Conservation (phyloP, 202 grass and related monocot species). For the Eragrostis tef region DNA sequence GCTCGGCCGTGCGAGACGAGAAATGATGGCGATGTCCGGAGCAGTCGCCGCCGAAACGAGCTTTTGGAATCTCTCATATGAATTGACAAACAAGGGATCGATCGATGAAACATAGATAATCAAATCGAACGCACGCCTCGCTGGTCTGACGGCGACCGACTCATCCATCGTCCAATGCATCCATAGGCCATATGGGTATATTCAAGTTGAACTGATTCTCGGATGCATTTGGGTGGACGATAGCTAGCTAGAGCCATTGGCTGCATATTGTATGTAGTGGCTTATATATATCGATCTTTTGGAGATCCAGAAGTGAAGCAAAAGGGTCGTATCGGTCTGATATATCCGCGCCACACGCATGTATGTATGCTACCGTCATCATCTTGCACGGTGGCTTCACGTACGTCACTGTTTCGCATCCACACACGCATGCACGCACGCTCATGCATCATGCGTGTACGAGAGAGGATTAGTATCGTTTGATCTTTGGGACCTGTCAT, state of each 20-base stretch:
- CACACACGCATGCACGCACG: not conserved
- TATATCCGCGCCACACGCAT: constrained; percentile 33
- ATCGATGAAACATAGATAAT: not conserved
- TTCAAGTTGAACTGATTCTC: constrained; percentile 22
- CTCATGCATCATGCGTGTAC: not conserved
- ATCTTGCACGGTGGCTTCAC: not conserved
- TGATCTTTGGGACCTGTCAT: constrained; percentile 29
- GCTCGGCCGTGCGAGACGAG: not conserved
- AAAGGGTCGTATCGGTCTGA: constrained; percentile 38
- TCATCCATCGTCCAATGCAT: not conserved
- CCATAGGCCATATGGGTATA: not conserved
- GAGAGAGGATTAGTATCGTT: not conserved
- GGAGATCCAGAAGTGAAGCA: constrained; percentile 62
- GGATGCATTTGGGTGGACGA: constrained; percentile 43
- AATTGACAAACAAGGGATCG: constrained; percentile 27
- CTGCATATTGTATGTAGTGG: constrained; percentile 1
- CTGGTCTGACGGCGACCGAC: constrained; percentile 23
- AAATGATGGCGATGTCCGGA: constrained; percentile 37
- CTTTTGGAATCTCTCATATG: not conserved
- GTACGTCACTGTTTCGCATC: not conserved
- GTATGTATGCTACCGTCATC: constrained; percentile 22
- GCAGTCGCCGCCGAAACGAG: constrained; percentile 5
- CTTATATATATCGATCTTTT: constrained; percentile 11
- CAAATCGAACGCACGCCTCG: constrained; percentile 21
- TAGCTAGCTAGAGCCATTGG: constrained; percentile 16